A percentile compares a stretch with the other conserved stretches of the same genome.
phyloP scores from a whole-genome alignment of 805 yeast genomes.

The Wickerhamomyces pijperi region DNA sequence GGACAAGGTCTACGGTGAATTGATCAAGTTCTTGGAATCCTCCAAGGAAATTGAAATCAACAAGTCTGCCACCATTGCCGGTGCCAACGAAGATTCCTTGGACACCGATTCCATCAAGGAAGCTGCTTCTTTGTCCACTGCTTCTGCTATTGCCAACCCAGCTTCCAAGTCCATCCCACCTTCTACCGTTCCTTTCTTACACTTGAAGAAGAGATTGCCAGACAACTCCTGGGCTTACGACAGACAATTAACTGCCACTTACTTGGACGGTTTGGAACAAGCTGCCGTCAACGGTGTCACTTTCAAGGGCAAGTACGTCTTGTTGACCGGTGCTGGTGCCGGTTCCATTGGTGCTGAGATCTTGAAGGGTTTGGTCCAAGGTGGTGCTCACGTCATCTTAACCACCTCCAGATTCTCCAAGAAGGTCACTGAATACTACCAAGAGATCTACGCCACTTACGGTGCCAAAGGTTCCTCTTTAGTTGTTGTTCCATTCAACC shows the following conservation, averaged over 20 bases:
- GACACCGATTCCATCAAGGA: constrained; percentile 55
- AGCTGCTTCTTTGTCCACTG: constrained; percentile 74
- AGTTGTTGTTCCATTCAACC: constrained; percentile 97
- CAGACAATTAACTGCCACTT: constrained; percentile 60
- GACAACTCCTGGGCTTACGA: constrained; percentile 80
- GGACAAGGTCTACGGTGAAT: constrained; percentile 59
- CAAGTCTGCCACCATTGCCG: constrained; percentile 46
- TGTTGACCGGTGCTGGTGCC: constrained; percentile 97
- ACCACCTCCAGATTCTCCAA: constrained; percentile 94
- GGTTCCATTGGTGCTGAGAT: constrained; percentile 98
- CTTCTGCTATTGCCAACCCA: constrained; percentile 56
- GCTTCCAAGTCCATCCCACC: constrained; percentile 66
- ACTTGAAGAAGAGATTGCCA: constrained; percentile 67
- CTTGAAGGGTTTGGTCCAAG: constrained; percentile 86
- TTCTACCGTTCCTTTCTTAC: constrained; percentile 90
- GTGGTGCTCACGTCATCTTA: constrained; percentile 96
- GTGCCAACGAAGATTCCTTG: constrained; percentile 36
- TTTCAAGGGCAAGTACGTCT: constrained; percentile 77
- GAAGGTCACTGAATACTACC: constrained; percentile 92
- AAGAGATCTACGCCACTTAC: constrained; percentile 79
- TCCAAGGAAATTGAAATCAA: constrained; percentile 63
- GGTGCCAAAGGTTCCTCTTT: constrained; percentile 90
- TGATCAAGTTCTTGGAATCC: constrained; percentile 56
- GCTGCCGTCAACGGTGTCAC: constrained; percentile 94
- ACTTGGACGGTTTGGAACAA: constrained; percentile 82